phyloP scores from a whole-genome alignment of 768 basidiomycete genomes.

The Termitomyces sp. region DNA sequence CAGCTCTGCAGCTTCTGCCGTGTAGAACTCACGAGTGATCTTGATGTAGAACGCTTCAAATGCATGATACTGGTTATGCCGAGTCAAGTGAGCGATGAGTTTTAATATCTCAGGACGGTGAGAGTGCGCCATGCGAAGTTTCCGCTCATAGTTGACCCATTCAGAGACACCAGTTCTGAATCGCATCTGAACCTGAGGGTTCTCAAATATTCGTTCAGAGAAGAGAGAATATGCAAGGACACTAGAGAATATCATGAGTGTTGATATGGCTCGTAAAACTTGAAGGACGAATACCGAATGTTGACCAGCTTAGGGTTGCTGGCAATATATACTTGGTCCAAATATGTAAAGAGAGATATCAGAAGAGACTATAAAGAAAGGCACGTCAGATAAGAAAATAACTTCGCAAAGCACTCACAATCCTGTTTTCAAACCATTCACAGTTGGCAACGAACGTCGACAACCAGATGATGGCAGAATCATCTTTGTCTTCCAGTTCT shows the following conservation, averaged over 20 bases:
- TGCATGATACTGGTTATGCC: slow-evolving; percentile 52
- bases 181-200: slow-evolving; percentile 35
- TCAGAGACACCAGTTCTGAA: slow-evolving; percentile 41
- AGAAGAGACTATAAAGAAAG: slow-evolving; percentile 43
- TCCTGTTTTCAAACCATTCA: slow-evolving; percentile 60
- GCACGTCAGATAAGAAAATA: background rate
- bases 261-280: background rate
- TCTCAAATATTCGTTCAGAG: slow-evolving; percentile 45
- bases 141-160: slow-evolving; percentile 58
- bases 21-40: slow-evolving; percentile 50
- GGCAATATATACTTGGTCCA: slow-evolving; percentile 64
- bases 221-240: slow-evolving; percentile 59
- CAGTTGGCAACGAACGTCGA: slow-evolving; percentile 49
- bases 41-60: slow-evolving; percentile 58
- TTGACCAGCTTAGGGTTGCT: slow-evolving; percentile 31
- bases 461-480: slow-evolving; percentile 48
- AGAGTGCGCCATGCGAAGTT: slow-evolving; percentile 31
- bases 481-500: slow-evolving; percentile 17
- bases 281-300: slow-evolving; percentile 39
- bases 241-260: slow-evolving; percentile 23
- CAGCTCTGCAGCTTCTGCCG: slow-evolving; percentile 40
- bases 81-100: slow-evolving; percentile 55
- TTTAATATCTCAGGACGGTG: slow-evolving; percentile 37
- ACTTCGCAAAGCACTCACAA: slow-evolving; percentile 40
- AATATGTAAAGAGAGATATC: slow-evolving; percentile 60